Conservation (phyloP, 805 yeast genomes). For the Saccharomycopsis schoenii region DNA sequence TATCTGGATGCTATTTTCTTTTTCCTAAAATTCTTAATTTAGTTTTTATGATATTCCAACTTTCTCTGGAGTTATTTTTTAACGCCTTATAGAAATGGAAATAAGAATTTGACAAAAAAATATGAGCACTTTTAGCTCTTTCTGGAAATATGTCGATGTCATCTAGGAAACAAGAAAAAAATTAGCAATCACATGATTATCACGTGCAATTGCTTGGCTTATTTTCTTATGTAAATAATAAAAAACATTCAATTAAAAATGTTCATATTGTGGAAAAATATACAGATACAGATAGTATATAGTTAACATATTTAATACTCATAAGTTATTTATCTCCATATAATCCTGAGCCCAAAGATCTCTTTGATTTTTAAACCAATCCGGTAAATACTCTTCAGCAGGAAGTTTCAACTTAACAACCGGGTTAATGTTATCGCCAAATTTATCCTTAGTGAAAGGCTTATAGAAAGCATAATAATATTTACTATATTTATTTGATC, state of each 20-base stretch:
- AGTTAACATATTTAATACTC: neutral
- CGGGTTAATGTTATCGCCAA: conserved; percentile 9
- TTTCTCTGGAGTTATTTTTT: too few relatives aligned
- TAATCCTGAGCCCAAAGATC: conserved; percentile 52
- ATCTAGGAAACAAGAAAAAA: neutral
- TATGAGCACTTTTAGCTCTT: neutral
- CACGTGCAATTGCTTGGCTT: neutral
- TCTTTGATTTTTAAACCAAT: conserved; percentile 62
- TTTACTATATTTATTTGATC: neutral
- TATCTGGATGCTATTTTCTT: too few relatives aligned
- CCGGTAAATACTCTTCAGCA: conserved; percentile 52
- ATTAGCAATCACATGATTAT: neutral
- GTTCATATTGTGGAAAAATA: neutral
- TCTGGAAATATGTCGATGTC: neutral
- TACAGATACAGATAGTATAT: too few relatives aligned
- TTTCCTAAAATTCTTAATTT: too few relatives aligned
- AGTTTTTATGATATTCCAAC: too few relatives aligned
- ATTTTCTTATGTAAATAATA: neutral
- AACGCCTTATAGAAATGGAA: neutral
- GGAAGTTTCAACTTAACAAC: conserved; percentile 40
- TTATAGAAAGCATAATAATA: conserved; percentile 10
- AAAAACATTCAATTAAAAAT: neutral
- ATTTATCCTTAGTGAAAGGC: conserved; percentile 10
- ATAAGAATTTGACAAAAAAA: neutral
- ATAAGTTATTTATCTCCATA: neutral